Percentiles rank a stretch among this genome's conserved stretches.
Evolutionary conservation across 441 rosid species (phyloP).

Genomic region (Mallotus repandus): DNA sequence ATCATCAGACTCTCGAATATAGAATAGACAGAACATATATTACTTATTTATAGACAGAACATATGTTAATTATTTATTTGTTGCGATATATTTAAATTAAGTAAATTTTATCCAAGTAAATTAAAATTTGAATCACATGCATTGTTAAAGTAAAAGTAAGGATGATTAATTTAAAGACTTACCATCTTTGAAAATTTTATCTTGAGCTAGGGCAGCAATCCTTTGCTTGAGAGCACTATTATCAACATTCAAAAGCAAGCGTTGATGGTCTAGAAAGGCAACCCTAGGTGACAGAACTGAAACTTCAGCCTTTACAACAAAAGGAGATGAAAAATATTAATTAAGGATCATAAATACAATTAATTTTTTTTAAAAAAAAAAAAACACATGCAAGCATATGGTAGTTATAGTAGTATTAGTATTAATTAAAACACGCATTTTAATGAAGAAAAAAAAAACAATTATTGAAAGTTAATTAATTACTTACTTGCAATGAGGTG

Average conservation of each 20-base stretch:
- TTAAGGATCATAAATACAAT: neutral
- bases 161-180: slow-evolving; percentile 4
- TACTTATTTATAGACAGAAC: neutral
- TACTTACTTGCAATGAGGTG: slow-evolving; percentile 50
- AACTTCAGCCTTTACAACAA: slow-evolving; percentile 47
- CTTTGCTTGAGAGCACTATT: slow-evolving; percentile 72
- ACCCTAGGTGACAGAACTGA: slow-evolving; percentile 71
- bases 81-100: neutral
- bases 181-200: slow-evolving; percentile 74
- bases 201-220: slow-evolving; percentile 75
- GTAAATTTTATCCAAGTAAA: too few relatives aligned
- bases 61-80: neutral
- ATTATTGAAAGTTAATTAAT: neutral
- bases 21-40: too few relatives aligned
- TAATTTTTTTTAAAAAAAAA: too few relatives aligned
- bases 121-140: too few relatives aligned
- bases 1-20: too few relatives aligned
- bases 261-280: slow-evolving; percentile 64
- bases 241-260: slow-evolving; percentile 58
- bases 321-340: neutral
- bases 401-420: neutral
- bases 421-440: neutral
- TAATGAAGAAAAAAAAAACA: too few relatives aligned
- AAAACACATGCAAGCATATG: neutral
- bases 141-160: too few relatives aligned